Conservation (phyloP, 2,329 filamentous ascomycete genomes). For the Didymella segeticola region DNA sequence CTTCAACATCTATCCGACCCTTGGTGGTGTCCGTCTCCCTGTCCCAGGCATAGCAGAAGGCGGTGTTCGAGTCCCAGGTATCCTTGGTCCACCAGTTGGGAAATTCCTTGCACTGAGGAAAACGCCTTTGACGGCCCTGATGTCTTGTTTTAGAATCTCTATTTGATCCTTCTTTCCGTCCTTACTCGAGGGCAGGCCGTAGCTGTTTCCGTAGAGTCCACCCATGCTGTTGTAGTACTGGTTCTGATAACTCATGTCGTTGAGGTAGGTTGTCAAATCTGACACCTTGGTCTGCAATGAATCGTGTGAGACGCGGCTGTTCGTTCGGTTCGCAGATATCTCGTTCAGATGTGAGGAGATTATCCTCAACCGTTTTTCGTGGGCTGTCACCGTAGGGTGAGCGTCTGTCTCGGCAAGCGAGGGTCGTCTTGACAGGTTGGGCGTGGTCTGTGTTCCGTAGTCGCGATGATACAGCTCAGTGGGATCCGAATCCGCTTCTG, state of each 20-base stretch:
- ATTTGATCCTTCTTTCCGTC: conserved; percentile 73
- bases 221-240: conserved; percentile 51
- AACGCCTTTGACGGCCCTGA: conserved; percentile 79
- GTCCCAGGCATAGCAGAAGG: conserved; percentile 25
- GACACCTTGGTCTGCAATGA: conserved; percentile 57
- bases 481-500: conserved; percentile 65
- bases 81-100: conserved; percentile 46
- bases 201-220: conserved; percentile 45
- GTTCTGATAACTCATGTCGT: conserved; percentile 49
- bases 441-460: conserved; percentile 77
- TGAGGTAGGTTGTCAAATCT: conserved; percentile 70
- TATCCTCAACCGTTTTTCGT: conserved; percentile 57
- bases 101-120: conserved; percentile 78
- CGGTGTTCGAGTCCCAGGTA: conserved; percentile 10
- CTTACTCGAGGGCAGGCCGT: conserved; percentile 50
- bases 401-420: conserved; percentile 32
- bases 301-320: conserved; percentile 59
- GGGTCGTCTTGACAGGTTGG: conserved; percentile 53
- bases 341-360: conserved; percentile 60
- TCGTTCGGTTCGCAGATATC: conserved; percentile 57
- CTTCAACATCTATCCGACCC: background rate
- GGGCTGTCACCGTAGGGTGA: conserved; percentile 42
- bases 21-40: conserved; percentile 21
- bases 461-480: conserved; percentile 84
- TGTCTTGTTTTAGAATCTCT: conserved; percentile 74